phyloP scores from a whole-genome alignment of 2,329 filamentous ascomycete genomes.

The Paradendryphiella salina region DNA sequence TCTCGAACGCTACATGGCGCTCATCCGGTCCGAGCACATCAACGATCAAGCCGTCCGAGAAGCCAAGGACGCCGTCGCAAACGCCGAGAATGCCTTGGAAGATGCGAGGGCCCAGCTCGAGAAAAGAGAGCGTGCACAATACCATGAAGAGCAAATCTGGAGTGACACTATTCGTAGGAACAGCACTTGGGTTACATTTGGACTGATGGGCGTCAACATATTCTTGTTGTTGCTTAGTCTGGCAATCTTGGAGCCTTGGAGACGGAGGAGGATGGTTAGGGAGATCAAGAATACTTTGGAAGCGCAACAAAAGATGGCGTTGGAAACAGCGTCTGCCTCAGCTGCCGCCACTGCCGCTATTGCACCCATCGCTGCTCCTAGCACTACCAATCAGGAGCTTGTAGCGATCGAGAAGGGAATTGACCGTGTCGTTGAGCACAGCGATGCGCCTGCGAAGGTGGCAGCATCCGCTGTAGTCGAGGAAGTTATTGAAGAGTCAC shows the following conservation, averaged over 20 bases:
- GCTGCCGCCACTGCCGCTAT: constrained; percentile 6
- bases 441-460: neutral
- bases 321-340: constrained; percentile 16
- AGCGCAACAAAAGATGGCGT: constrained; percentile 33
- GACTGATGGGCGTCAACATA: constrained; percentile 95
- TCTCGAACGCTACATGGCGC: constrained; percentile 88
- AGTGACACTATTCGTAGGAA: constrained; percentile 95
- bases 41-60: constrained; percentile 82
- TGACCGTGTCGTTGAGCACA: constrained; percentile 23
- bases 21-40: constrained; percentile 90
- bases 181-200: constrained; percentile 98
- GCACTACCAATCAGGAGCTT: constrained; percentile 1
- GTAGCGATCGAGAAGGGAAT: constrained; percentile 26
- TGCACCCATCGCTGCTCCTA: constrained; percentile 7
- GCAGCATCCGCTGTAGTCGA: constrained; percentile 8
- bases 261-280: constrained; percentile 75
- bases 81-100: constrained; percentile 79
- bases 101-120: constrained; percentile 75
- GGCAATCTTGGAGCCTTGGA: constrained; percentile 91
- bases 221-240: constrained; percentile 83
- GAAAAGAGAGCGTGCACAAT: constrained; percentile 81
- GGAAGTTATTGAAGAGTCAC: constrained; percentile 12
- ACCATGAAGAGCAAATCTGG: constrained; percentile 99
- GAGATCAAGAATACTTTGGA: constrained; percentile 60
- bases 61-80: constrained; percentile 71